Base-by-base conservation (phyloP, 306 rosid species). In the Datisca glomerata region DNA sequence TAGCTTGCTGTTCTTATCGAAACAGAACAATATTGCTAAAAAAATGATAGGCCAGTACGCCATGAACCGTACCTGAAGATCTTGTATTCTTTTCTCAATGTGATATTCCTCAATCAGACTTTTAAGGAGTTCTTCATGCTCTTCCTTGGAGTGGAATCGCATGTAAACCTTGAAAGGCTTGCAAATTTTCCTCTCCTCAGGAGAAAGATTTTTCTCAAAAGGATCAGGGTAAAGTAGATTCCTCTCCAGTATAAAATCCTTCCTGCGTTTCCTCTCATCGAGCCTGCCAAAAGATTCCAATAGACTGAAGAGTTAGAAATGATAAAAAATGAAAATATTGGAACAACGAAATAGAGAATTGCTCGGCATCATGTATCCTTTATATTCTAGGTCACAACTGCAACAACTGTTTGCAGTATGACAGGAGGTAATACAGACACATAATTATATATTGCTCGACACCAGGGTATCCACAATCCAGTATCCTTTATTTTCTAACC, bases 191-290 rank as follows among this genome's bases (percentile, higher is more conserved):
- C 68, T 63, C 59, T 82, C 96, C 49, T 79, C 87, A 3, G 87
- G 69, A 19, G 77, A 44, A 31, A 87, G 81, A 53, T 39, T 63
- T 59, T 73, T 69, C 63, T 76, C 94, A 38, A 74, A 62, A 38
- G 78, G 85, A 60, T 82, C 72, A 5, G 82, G 71, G 41, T 56
- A 65, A 69, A 87, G 93, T 67, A 87, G 67, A 65, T 82, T 65
- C 61, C 93, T 76, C 61, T 79, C 93, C 35, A 82, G 70, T 55
- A 87, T 45, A 47, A 82, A 82, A 17, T 64, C 55, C 72, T 79
- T 82, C 51, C 96, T 79, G 39, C 72, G 74, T 63, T 82, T 82
- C 55, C 96, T 67, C 62, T 76, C 96, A 63, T 87, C 82, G 68
- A 87, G 80, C 78, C 94, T 87, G 84, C 47, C 66, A 56, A 81